Evolutionary conservation across 179 eudicot genomes (phyloP).

Genomic region (Spergularia azorica): DNA sequence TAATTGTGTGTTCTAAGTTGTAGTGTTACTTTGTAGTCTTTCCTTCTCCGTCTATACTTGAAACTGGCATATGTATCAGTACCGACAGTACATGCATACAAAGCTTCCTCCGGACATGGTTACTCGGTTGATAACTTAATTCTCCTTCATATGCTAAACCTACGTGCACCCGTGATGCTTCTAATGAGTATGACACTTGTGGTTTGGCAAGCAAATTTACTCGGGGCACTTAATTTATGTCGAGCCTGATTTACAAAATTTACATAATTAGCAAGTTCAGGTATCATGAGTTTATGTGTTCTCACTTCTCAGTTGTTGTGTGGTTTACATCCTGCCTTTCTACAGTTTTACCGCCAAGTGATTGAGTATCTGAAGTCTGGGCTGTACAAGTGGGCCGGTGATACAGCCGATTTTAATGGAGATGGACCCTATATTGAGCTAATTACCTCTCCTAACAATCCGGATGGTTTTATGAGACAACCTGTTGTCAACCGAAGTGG

Average conservation of each 20-base stretch:
- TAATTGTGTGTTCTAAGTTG: no score
- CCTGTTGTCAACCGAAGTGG: constrained; percentile 56
- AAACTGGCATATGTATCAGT: no score
- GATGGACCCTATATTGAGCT: constrained; percentile 81
- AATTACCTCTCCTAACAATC: constrained; percentile 94
- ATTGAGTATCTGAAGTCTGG: constrained; percentile 77
- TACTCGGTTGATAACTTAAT: no score
- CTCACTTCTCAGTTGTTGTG: not conserved
- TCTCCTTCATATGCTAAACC: no score
- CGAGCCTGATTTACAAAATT: not conserved
- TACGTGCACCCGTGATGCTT: no score
- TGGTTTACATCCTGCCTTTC: not conserved
- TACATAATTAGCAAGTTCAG: not conserved
- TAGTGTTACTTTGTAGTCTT: no score
- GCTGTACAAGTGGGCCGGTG: constrained; percentile 85
- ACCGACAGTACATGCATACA: no score
- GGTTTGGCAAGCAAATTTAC: no score
- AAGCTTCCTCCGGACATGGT: no score
- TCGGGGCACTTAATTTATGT: not conserved
- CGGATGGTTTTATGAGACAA: constrained; percentile 73
- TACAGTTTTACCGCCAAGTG: constrained; percentile 78
- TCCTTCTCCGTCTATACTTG: no score
- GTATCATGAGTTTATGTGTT: not conserved
- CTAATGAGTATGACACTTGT: no score
- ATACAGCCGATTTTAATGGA: constrained; percentile 49